Percentiles rank a stretch among this genome's conserved stretches.
These are phyloP conservation scores for Lentinula guzmanii DNA, from an alignment of 768 basidiomycete genomes.

Conservation along the genomic window DNA sequence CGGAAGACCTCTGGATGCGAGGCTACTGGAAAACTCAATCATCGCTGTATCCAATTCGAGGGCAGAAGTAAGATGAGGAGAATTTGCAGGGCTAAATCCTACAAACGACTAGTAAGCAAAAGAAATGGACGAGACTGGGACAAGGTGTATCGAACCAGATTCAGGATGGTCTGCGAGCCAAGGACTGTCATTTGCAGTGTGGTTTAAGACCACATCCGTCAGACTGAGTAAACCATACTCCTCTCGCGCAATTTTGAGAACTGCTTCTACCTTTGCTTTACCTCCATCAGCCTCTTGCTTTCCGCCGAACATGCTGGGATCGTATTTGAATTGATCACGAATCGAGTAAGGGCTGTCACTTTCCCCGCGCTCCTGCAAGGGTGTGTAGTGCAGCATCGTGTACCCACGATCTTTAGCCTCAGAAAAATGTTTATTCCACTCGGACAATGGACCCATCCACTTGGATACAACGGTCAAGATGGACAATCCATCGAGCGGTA, in stretches of 20 bases:
- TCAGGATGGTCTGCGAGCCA: conserved; percentile 95
- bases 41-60: conserved; percentile 88
- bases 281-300: conserved; percentile 44
- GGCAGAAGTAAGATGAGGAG: conserved; percentile 89
- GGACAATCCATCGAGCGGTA: conserved; percentile 84
- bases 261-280: conserved; percentile 50
- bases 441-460: conserved; percentile 87
- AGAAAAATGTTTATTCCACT: conserved; percentile 76
- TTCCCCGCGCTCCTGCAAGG: conserved; percentile 85
- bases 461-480: conserved; percentile 92
- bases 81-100: conserved; percentile 90
- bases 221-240: conserved; percentile 85
- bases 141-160: conserved; percentile 54
- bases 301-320: conserved; percentile 60
- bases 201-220: conserved; percentile 96
- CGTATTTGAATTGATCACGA: conserved; percentile 79
- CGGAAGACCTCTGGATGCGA: conserved; percentile 66
- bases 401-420: conserved; percentile 89
- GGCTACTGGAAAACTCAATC: conserved; percentile 67
- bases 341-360: conserved; percentile 94
- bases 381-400: conserved; percentile 97
- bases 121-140: background rate
- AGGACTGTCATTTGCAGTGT: conserved; percentile 89
- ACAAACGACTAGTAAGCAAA: background rate
- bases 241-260: conserved; percentile 66